A percentile compares a stretch with the other conserved stretches of the same genome.
These are phyloP conservation scores for Gossypium laxum DNA, from an alignment of 441 rosid genomes.

Conservation along the genomic window DNA sequence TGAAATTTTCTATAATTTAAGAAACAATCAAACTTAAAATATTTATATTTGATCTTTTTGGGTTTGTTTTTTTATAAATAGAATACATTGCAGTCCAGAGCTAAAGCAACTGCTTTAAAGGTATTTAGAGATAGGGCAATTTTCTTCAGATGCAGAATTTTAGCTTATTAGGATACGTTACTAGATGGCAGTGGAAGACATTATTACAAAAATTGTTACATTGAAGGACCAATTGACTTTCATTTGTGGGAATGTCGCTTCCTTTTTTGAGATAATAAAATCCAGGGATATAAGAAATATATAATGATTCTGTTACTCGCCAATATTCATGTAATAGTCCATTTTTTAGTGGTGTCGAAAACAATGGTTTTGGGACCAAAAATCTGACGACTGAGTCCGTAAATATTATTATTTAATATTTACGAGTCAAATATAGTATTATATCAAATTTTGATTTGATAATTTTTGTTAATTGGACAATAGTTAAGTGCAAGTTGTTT, in stretches of 20 bases:
- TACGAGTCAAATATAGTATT: too few species aligned
- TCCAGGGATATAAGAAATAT: too few species aligned
- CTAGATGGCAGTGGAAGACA: background rate
- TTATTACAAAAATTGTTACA: background rate
- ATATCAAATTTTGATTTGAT: too few species aligned
- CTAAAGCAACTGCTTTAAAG: background rate
- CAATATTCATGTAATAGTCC: too few species aligned
- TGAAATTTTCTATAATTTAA: background rate
- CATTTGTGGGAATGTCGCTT: background rate
- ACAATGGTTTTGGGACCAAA: too few species aligned
- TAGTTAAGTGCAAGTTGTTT: too few species aligned
- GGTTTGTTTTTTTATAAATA: background rate
- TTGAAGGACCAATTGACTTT: background rate
- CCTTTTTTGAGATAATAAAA: background rate
- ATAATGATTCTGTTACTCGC: too few species aligned
- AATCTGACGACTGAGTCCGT: too few species aligned
- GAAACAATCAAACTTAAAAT: background rate
- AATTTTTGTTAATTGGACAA: too few species aligned
- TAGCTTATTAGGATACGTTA: background rate
- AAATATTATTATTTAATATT: too few species aligned
- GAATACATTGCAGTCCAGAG: background rate
- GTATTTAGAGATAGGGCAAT: background rate
- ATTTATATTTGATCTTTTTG: background rate
- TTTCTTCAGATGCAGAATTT: background rate
- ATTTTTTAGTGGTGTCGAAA: too few species aligned